Percentiles rank a stretch among this genome's conserved stretches.
These are phyloP conservation scores for Didymella keratinophila DNA, from an alignment of 2,329 filamentous ascomycete species.

Conservation along the genomic window DNA sequence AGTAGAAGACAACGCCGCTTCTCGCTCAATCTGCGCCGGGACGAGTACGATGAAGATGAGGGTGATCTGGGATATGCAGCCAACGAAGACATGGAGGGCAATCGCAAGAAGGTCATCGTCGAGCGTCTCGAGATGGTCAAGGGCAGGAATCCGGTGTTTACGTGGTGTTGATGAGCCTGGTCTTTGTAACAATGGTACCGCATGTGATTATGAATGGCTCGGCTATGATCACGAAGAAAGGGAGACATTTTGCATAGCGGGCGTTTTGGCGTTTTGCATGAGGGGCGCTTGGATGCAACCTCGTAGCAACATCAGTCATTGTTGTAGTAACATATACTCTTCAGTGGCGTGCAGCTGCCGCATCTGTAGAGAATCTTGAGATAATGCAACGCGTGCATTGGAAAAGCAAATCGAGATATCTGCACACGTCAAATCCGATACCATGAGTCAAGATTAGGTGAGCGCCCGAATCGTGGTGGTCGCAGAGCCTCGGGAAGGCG, in stretches of 20 bases:
- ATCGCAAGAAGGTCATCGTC: constrained; percentile 92
- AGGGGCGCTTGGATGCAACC: constrained; percentile 21
- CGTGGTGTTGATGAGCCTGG: constrained; percentile 75
- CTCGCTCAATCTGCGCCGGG: constrained; percentile 53
- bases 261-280: constrained; percentile 26
- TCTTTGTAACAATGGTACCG: constrained; percentile 8
- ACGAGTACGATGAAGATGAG: constrained; percentile 68
- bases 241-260: constrained; percentile 18
- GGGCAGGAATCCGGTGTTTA: constrained; percentile 93
- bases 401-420: not conserved
- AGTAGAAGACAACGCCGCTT: constrained; percentile 52
- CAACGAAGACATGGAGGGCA: constrained; percentile 91
- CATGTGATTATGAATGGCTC: constrained; percentile 7
- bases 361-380: not conserved
- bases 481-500: constrained; percentile 1
- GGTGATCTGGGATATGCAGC: constrained; percentile 95
- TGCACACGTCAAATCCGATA: not conserved
- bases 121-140: constrained; percentile 96
- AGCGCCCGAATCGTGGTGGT: not conserved
- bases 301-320: constrained; percentile 18
- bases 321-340: constrained; percentile 13
- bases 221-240: constrained; percentile 7
- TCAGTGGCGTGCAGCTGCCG: not conserved
- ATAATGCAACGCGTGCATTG: not conserved
- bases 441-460: not conserved